Evolutionary conservation across 2,329 filamentous ascomycete species (phyloP).

Genomic region (Apiospora hydei): DNA sequence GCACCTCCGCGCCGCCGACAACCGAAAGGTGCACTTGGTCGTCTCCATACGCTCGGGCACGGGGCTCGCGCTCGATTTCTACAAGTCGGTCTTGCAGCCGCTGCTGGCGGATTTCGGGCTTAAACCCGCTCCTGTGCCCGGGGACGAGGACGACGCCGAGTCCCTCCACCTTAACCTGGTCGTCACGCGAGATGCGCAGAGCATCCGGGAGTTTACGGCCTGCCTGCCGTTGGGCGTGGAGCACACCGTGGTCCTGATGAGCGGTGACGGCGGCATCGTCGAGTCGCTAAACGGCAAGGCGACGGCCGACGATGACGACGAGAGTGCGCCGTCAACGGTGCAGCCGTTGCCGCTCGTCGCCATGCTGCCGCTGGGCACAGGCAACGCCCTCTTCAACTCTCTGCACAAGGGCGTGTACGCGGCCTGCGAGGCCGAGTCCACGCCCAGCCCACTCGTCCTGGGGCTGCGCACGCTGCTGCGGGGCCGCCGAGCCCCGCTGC

Average conservation of each 20-base stretch:
- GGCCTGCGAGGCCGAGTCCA: slow-evolving; percentile 30
- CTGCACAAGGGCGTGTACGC: slow-evolving; percentile 65
- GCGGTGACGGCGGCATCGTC: slow-evolving; percentile 85
- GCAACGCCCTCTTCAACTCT: slow-evolving; percentile 70
- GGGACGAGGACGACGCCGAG: not conserved
- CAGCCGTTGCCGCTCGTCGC: slow-evolving; percentile 52
- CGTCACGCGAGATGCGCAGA: slow-evolving; percentile 68
- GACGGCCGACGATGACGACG: slow-evolving; percentile 25
- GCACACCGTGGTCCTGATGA: slow-evolving; percentile 78
- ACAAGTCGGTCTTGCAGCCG: slow-evolving; percentile 60
- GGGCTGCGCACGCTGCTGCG: slow-evolving; percentile 65
- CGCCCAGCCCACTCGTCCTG: slow-evolving; percentile 53
- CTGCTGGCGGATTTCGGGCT: slow-evolving; percentile 58
- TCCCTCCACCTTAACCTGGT: slow-evolving; percentile 57
- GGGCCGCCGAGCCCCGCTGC: slow-evolving; percentile 63
- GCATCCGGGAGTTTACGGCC: slow-evolving; percentile 68
- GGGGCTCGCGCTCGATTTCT: slow-evolving; percentile 63
- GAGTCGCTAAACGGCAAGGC: slow-evolving; percentile 76
- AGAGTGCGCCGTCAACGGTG: not conserved
- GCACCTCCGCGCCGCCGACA: slow-evolving; percentile 39
- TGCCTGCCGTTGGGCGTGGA: slow-evolving; percentile 38
- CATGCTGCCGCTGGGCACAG: slow-evolving; percentile 68
- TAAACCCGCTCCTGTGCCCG: slow-evolving; percentile 27
- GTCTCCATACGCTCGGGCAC: slow-evolving; percentile 73
- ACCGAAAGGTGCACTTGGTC: slow-evolving; percentile 63